phyloP scores from a whole-genome alignment of 345 rosid genomes.

The Syzygium grande region DNA sequence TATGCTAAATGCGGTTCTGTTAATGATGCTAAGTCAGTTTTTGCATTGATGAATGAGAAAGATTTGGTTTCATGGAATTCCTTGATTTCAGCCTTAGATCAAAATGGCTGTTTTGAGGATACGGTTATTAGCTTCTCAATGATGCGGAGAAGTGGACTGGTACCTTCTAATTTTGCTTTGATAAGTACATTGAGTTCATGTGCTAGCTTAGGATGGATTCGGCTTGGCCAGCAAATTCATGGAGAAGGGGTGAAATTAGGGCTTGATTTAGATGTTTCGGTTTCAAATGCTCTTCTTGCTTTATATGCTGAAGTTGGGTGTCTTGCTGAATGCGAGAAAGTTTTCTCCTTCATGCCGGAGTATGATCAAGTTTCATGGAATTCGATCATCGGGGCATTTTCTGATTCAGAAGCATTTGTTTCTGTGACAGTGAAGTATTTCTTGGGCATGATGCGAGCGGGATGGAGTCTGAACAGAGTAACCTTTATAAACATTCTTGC shows the following conservation, averaged over 20 bases:
- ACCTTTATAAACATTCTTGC: slow-evolving; percentile 68
- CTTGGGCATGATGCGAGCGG: slow-evolving; percentile 49
- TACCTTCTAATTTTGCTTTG: slow-evolving; percentile 55
- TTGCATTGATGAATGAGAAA: slow-evolving; percentile 43
- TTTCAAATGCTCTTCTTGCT: slow-evolving; percentile 77
- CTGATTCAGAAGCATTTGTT: slow-evolving; percentile 42
- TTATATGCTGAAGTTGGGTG: slow-evolving; percentile 54
- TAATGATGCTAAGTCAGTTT: slow-evolving; percentile 47
- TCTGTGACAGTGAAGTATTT: slow-evolving; percentile 43
- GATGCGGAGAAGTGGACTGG: slow-evolving; percentile 50
- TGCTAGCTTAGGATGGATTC: slow-evolving; percentile 63
- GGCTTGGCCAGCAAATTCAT: slow-evolving; percentile 59
- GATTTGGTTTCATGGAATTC: slow-evolving; percentile 92
- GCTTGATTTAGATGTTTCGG: slow-evolving; percentile 73
- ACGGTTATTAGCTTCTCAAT: slow-evolving; percentile 35
- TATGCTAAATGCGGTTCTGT: slow-evolving; percentile 74
- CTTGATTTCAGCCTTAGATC: slow-evolving; percentile 84
- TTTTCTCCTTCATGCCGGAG: slow-evolving; percentile 62
- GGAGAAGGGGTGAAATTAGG: slow-evolving; percentile 63
- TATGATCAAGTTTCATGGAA: slow-evolving; percentile 92
- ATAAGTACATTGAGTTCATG: slow-evolving; percentile 84
- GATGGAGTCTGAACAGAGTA: slow-evolving; percentile 57
- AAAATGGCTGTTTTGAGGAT: slow-evolving; percentile 58
- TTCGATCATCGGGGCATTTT: slow-evolving; percentile 69
- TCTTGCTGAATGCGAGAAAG: slow-evolving; percentile 37